Conservation (phyloP, 129 eudicot genomes). For the Kitagawia praeruptora region DNA sequence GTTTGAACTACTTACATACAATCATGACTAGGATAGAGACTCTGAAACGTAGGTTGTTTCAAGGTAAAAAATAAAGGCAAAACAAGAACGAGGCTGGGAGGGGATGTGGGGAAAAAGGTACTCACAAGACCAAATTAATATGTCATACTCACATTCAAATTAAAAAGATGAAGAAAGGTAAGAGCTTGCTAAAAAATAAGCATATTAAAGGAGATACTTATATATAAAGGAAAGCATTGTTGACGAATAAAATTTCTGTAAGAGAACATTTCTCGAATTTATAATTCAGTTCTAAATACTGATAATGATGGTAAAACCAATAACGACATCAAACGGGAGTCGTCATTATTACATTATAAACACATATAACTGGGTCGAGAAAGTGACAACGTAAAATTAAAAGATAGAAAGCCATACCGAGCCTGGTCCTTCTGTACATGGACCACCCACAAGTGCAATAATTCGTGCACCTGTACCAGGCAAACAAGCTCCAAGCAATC, state of each 20-base stretch:
- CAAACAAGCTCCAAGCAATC: constrained; percentile 75
- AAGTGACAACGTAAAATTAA: background rate
- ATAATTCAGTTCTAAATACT: background rate
- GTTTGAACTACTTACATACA: background rate
- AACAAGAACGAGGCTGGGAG: background rate
- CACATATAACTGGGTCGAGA: no score
- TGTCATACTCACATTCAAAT: background rate
- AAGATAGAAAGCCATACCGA: constrained; percentile 37
- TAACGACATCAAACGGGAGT: background rate
- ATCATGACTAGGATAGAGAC: background rate
- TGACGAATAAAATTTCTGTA: background rate
- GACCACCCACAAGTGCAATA: constrained; percentile 87
- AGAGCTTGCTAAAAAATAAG: background rate
- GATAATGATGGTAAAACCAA: background rate
- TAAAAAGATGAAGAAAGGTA: background rate
- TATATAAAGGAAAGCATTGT: background rate
- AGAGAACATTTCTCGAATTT: background rate
- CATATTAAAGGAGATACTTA: background rate
- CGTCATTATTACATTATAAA: background rate
- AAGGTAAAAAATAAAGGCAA: background rate
- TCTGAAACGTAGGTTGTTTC: background rate
- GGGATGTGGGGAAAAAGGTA: background rate
- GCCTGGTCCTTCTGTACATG: constrained; percentile 98
- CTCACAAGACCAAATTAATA: background rate
- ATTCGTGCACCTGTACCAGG: constrained; percentile 88